phyloP scores from a whole-genome alignment of 2,329 filamentous ascomycete genomes.

The Cladophialophora chaetospira region DNA sequence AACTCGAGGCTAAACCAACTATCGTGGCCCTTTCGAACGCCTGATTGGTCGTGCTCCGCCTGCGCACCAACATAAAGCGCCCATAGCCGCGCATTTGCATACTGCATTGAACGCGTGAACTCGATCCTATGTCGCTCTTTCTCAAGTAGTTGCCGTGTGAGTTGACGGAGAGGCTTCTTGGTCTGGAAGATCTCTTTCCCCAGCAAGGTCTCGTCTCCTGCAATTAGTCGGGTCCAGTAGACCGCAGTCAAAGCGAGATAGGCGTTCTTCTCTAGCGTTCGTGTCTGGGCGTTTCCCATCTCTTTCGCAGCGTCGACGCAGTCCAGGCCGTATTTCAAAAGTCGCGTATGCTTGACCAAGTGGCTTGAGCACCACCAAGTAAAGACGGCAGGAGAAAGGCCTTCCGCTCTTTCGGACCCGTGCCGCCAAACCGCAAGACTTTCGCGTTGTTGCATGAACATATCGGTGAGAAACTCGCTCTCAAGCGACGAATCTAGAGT shows the following conservation, averaged over 20 bases:
- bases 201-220: conserved; percentile 8
- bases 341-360: conserved; percentile 6
- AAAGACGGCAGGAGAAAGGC: conserved; percentile 3
- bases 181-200: conserved; percentile 8
- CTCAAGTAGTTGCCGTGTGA: conserved; percentile 2
- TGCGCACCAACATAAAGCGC: conserved; percentile 12
- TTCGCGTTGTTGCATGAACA: conserved; percentile 8
- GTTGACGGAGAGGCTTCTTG: conserved; percentile 1
- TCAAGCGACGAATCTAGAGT: neutral
- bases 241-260: conserved; percentile 10
- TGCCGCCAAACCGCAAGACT: conserved; percentile 7
- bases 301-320: neutral
- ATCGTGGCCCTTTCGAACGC: neutral
- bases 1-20: conserved; percentile 6
- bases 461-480: neutral
- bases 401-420: conserved; percentile 3
- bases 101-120: conserved; percentile 8
- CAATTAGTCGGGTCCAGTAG: conserved; percentile 8
- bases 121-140: conserved; percentile 1
- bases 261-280: conserved; percentile 4
- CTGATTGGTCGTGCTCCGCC: conserved; percentile 3
- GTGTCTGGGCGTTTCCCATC: neutral
- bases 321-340: conserved; percentile 5
- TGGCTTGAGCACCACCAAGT: conserved; percentile 13
- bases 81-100: conserved; percentile 5